Evolutionary conservation across 2,329 filamentous ascomycete species (phyloP).

Genomic region (Sclerotiophoma versabilis): DNA sequence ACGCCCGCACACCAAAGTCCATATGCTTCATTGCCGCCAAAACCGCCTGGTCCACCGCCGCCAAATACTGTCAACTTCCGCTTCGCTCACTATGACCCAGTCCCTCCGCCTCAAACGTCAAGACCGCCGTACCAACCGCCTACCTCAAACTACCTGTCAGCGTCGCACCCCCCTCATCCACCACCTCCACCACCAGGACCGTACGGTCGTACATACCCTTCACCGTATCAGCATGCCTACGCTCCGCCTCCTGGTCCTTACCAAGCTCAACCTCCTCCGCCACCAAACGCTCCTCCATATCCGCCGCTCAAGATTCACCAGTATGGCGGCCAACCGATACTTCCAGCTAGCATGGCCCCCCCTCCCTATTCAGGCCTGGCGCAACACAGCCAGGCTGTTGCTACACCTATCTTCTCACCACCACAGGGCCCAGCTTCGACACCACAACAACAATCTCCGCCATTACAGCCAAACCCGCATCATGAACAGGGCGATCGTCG

Average conservation of each 20-base stretch:
- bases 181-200: slow-evolving; percentile 30
- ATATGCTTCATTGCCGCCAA: slow-evolving; percentile 41
- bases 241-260: slow-evolving; percentile 44
- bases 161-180: slow-evolving; percentile 26
- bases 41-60: slow-evolving; percentile 40
- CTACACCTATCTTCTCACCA: slow-evolving; percentile 26
- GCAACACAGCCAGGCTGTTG: slow-evolving; percentile 23
- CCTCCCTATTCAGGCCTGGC: slow-evolving; percentile 28
- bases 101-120: slow-evolving; percentile 23
- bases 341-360: slow-evolving; percentile 49
- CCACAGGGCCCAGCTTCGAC: slow-evolving; percentile 26
- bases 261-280: slow-evolving; percentile 41
- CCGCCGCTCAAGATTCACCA: slow-evolving; percentile 48
- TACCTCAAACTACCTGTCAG: slow-evolving; percentile 30
- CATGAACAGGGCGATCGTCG: slow-evolving; percentile 32
- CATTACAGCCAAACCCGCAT: slow-evolving; percentile 19
- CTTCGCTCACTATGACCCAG: slow-evolving; percentile 48
- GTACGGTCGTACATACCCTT: slow-evolving; percentile 26
- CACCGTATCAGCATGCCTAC: slow-evolving; percentile 39
- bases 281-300: slow-evolving; percentile 31
- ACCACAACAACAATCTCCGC: slow-evolving; percentile 5
- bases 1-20: slow-evolving; percentile 41
- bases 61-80: slow-evolving; percentile 40
- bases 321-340: slow-evolving; percentile 50
- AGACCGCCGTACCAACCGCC: slow-evolving; percentile 33